Evolutionary conservation across 2,329 filamentous ascomycete species (phyloP), one percentile per base, ranked within the genome.

Genomic region (Cercospora citrullina): DNA sequence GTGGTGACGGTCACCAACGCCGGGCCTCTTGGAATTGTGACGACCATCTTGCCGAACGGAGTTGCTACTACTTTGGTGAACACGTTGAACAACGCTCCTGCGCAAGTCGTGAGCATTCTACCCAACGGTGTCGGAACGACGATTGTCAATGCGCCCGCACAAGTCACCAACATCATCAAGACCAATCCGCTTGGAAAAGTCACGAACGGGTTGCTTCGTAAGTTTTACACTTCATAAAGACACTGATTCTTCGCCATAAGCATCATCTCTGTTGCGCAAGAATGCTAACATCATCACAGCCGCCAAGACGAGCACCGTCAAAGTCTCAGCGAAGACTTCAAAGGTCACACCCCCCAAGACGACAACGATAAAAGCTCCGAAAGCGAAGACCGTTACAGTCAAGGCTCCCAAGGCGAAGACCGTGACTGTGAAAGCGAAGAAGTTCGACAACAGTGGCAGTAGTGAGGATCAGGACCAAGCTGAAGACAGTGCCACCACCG

Each of bases 171-270:
- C 10, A 42, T 21, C 16, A 5, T 60, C 31, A 33, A 39, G 21
- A 60, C 21, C 10, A 60, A 60, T 23, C 58, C 58, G 10, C 58
- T 60, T 42, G 58, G 58, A 14, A 14, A 18, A 42, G 58, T 60
- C 18, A 60, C 58, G 31, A 60, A 60, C 9, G 58, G 58, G 23
- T 31, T 60, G 10, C 58, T 60, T 60, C 58, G 58, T 60, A 58
- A 48, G 45, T 48, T 12, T 21, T 23, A 4, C 8, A 12, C 5
- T 2, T 48, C 18, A 3, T 21, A 4, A n/a, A 21, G 16, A n/a
- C 18, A 9, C 42, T 21, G n/a, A 45, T 10, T 45, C 42, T 45
- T 45, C 33, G 33, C 33, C 33, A 39, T 0, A 1, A 6, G 33
- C 33, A 16, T 39, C 33, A 39, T 7, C 33, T 39, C 33, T 39